Evolutionary conservation across 768 basidiomycete genomes (phyloP), one percentile per base, ranked within the genome.

Genomic region (Tremella fuciformis): DNA sequence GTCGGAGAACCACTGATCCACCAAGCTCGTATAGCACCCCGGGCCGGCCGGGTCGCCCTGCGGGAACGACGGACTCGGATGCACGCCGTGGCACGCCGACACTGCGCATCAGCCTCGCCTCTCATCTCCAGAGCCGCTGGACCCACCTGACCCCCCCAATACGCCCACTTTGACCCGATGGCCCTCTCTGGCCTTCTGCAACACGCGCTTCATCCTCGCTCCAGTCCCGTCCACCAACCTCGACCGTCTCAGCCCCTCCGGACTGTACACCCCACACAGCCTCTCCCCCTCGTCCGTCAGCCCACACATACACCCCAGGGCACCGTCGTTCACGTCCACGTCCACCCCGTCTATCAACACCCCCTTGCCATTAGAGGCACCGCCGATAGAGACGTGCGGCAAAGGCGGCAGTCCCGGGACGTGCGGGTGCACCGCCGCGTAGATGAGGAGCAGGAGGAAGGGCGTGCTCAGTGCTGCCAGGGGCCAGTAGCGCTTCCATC

Each of bases 61-160:
- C 9, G 72, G 72, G 51, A 53, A 70, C 8, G 59, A 55, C 8
- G 64, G 60, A 16, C 55, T 57, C 1, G 70, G 72, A 57, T 76
- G 74, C 3, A 72, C 54, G n/a, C 72, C 74, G 40, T 73, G 72
- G 60, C 74, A 76, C 16, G 74, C 74, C 13, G 72, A 74, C 1
- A 76, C 74, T 73, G 38, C 13, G 21, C 18, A 53, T 57, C 37
- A 49, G 48, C 51, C 15, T 41, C 19, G 4, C 55, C 34, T 9
- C 40, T 13, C 26, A 24, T 38, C 29, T 25, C 29, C 19, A n/a
- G 7, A n/a, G 29, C 25, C 16, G 40, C 34, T 29, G 11, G n/a
- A 67, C 71, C 55, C 55, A 75, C 73, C 71, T 50, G 71, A 73
- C 18, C 74, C 74, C 9, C 74, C 74, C 16, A 76, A 51, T 18